Evolutionary conservation across 495 filamentous ascomycete genomes (phyloP).

Genomic region (Thozetella sp.): DNA sequence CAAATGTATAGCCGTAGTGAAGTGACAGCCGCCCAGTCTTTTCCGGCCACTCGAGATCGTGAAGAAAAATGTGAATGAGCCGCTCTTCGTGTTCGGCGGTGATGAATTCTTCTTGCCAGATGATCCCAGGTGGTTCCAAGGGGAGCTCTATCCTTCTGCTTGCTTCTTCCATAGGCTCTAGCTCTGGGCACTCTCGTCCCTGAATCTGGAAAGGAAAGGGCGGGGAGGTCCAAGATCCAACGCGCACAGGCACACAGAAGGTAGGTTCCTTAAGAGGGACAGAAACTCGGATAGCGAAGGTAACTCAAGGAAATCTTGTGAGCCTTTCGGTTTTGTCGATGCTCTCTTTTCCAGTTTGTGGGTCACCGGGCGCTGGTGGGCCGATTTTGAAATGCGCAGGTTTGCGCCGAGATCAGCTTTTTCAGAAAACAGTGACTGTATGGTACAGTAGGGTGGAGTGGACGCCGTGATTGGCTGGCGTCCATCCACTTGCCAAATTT

Average conservation of each 20-base stretch:
- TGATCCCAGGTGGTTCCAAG: slow-evolving; percentile 6
- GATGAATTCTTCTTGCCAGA: slow-evolving; percentile 17
- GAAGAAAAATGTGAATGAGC: slow-evolving; percentile 15
- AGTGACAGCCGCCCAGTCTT: slow-evolving; percentile 10
- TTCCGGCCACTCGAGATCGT: slow-evolving; percentile 15
- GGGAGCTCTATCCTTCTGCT: background rate
- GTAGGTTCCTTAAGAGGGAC: too few species aligned
- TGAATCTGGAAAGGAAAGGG: background rate
- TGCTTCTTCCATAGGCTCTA: background rate
- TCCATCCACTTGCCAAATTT: background rate
- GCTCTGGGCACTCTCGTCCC: background rate
- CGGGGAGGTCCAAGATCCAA: too few species aligned
- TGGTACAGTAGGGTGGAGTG: background rate
- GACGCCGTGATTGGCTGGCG: background rate
- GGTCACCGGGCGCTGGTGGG: too few species aligned
- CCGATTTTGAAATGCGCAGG: too few species aligned
- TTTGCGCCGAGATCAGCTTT: too few species aligned
- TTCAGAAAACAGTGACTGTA: background rate
- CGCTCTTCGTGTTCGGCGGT: slow-evolving; percentile 10
- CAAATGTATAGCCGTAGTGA: slow-evolving; percentile 23
- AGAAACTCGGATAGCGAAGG: too few species aligned
- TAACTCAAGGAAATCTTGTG: too few species aligned
- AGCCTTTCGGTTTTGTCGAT: too few species aligned
- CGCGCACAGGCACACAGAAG: too few species aligned
- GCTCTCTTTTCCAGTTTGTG: too few species aligned